Evolutionary conservation across 2,329 filamentous ascomycete species (phyloP).

Genomic region (Grosmannia serpens): DNA sequence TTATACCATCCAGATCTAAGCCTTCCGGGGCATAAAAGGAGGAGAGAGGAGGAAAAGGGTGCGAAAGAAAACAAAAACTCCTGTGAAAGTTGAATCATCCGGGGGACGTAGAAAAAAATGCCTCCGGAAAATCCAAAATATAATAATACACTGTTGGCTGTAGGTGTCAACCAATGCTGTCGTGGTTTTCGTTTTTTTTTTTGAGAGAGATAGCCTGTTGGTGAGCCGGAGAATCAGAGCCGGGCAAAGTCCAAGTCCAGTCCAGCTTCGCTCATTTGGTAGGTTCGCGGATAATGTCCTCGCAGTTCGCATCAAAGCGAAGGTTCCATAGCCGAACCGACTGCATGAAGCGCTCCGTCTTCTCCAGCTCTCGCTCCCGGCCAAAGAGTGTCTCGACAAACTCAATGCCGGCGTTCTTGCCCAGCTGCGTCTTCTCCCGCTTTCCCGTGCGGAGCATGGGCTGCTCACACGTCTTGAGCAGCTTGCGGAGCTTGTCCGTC

Average conservation of each 20-base stretch:
- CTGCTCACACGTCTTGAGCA: slow-evolving; percentile 83
- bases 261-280: slow-evolving; percentile 29
- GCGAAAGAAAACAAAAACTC: slow-evolving; percentile 4
- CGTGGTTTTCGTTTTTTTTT: neutral
- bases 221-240: neutral
- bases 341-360: slow-evolving; percentile 88
- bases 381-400: slow-evolving; percentile 96
- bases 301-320: slow-evolving; percentile 92
- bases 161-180: neutral
- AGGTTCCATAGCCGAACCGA: slow-evolving; percentile 80
- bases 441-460: slow-evolving; percentile 87
- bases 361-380: slow-evolving; percentile 75
- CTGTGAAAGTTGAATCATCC: neutral
- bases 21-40: neutral
- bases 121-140: neutral
- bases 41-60: neutral
- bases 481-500: slow-evolving; percentile 70
- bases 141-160: neutral
- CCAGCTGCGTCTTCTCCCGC: slow-evolving; percentile 65
- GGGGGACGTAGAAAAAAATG: neutral
- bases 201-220: neutral
- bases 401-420: slow-evolving; percentile 84
- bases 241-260: neutral
- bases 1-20: slow-evolving; percentile 10
- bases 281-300: slow-evolving; percentile 64